Evolutionary conservation across 306 rosid genomes (phyloP).

Genomic region (Quercus aquifolioides): DNA sequence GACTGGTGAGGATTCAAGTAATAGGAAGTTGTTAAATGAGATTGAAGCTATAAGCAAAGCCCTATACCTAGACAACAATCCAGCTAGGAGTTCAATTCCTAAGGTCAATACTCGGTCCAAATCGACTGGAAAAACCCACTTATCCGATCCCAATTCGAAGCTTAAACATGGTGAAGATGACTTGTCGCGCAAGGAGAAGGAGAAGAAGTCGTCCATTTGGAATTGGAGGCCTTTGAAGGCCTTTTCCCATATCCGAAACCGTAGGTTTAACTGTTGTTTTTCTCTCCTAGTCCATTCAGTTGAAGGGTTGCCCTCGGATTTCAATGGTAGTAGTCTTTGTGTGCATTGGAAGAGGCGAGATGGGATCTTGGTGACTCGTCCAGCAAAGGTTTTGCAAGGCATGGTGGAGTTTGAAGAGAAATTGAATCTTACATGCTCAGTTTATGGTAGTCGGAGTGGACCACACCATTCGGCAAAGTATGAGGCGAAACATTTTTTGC

Average conservation of each 20-base stretch:
- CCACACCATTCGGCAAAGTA: slow-evolving; percentile 82
- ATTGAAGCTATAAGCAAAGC: slow-evolving; percentile 62
- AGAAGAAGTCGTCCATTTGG: slow-evolving; percentile 89
- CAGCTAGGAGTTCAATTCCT: slow-evolving; percentile 35
- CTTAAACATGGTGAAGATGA: slow-evolving; percentile 39
- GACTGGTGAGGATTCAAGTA: slow-evolving; percentile 50
- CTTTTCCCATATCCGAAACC: slow-evolving; percentile 51
- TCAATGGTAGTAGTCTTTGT: slow-evolving; percentile 47
- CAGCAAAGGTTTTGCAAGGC: slow-evolving; percentile 59
- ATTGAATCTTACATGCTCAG: slow-evolving; percentile 61
- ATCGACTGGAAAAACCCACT: slow-evolving; percentile 28
- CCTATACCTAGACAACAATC: slow-evolving; percentile 33
- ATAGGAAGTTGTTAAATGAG: slow-evolving; percentile 54
- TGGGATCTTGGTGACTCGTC: slow-evolving; percentile 58
- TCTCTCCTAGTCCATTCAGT: slow-evolving; percentile 74
- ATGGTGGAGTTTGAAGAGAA: slow-evolving; percentile 60
- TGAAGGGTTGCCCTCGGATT: slow-evolving; percentile 59
- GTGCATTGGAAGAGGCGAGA: slow-evolving; percentile 87
- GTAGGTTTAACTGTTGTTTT: slow-evolving; percentile 73
- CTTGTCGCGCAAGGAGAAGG: slow-evolving; percentile 65
- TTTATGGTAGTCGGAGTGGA: slow-evolving; percentile 74
- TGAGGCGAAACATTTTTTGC: slow-evolving; percentile 74
- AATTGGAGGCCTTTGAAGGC: slow-evolving; percentile 76
- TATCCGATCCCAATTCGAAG: slow-evolving; percentile 41
- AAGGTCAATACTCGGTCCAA: slow-evolving; percentile 26